Base-by-base conservation (phyloP, 2,329 filamentous ascomycete genomes). In the Colletotrichum limetticola region DNA sequence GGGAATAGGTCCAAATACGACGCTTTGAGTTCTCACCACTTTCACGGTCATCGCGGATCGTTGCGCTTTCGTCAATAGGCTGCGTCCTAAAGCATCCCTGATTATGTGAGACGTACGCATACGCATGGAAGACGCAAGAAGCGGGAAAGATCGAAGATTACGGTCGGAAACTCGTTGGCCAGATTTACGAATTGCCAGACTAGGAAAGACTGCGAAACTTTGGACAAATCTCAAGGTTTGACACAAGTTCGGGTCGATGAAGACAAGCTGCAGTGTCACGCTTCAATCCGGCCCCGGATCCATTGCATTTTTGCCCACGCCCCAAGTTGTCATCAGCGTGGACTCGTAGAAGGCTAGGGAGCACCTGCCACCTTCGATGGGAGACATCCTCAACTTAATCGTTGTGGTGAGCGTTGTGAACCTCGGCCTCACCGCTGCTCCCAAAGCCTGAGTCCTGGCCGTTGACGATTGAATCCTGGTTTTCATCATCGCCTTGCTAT, bases 121-220 rank as follows among this genome's bases (percentile, higher is more conserved):
- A 14, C 37, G 46, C 28, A 46, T 22, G 59, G 53, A 60, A 35
- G 19, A 67, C 22, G 57, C 68, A 71, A 28, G 46, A 19, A 35
- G 65, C 64, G 64, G 65, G 64, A 63, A 28, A 30, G 69, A 64
- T 69, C 70, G 14, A 46, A 35, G 22, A 24, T 11, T 24, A 56
- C 32, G 35, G 55, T 28, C 30, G 30, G 26, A 28, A 52, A 52
- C 60, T 65, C 26, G 32, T 55, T 71, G 71, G 71, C 56, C 46
- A 57, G 56, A 57, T 58, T 52, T 73, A 73, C 71, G 71, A 73
- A 37, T 66, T 71, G 12, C 66, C 71, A 3, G 9, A 52, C 35
- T 26, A n/a, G 61, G 61, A 66, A 58, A 61, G 19, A 22, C 53
- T 61, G n/a, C 62, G 14, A 19, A 16, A 71, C 35, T 32, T 57